Evolutionary conservation across 306 rosid genomes (phyloP), one percentile per base, ranked within the genome.

Genomic region (Citrullus colocynthis): DNA sequence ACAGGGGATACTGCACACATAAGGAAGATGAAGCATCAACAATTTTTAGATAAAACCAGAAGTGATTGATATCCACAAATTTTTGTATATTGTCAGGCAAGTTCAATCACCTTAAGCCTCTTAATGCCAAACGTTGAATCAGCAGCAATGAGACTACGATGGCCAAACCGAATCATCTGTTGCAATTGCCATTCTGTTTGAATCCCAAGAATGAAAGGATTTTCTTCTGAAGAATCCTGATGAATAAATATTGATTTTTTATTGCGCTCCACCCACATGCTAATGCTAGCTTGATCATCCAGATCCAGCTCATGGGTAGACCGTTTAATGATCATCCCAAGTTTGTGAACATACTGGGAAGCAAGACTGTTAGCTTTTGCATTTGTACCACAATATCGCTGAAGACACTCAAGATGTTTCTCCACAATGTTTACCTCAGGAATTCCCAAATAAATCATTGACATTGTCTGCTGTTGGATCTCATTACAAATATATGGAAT

Each of bases 171-270:
- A 66, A 92, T 83, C 97, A 95, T 90, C 79, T 95, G 97, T 65
- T 95, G 97, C 75, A 92, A 83, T 84, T 95, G 98, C 98, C 98
- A 95, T 78, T 92, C 97, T n/a, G 97, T 92, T 83, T 95, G 98
- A 85, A 95, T 88, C 45, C 98, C 98, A 83, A 90, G 82, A 88
- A 95, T 85, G 84, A 95, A 95, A 63, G 93, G 81, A 83, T 88
- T 93, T 54, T 89, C 87, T 77, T 92, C 96, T 44, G 97, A 89
- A 67, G 97, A 67, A 78, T 92, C 97, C 83, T 95, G 97, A 83
- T 88, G 88, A 80, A 89, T 80, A 83, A 95, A 95, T 24, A 92
- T 85, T 72, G 90, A 89, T 78, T 95, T 92, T 77, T 80, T 87
- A 80, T 89, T 92, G 73, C 97, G 97, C 75, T 95, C 96, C 80